These are phyloP conservation scores for Phytophthora chlamydospora DNA, from an alignment of 352 stramenopile species.

Conservation along the genomic window DNA sequence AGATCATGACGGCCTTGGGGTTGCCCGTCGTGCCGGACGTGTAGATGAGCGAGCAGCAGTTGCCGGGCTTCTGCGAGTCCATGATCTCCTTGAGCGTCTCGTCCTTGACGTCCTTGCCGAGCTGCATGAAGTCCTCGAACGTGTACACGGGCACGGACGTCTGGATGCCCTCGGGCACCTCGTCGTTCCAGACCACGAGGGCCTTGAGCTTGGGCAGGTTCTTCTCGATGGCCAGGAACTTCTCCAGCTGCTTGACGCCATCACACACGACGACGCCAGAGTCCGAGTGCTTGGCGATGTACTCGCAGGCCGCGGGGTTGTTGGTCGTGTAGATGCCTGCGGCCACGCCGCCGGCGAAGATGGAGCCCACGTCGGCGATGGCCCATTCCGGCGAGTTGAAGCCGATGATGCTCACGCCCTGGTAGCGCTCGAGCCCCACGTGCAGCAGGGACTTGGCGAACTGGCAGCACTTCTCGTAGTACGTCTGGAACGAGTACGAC, in stretches of 20 bases:
- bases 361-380: slow-evolving; percentile 92
- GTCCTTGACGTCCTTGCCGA: slow-evolving; percentile 71
- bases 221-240: slow-evolving; percentile 90
- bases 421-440: slow-evolving; percentile 72
- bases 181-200: slow-evolving; percentile 93
- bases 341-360: slow-evolving; percentile 91
- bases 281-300: slow-evolving; percentile 94
- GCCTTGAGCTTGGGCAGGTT: slow-evolving; percentile 92
- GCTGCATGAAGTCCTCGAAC: slow-evolving; percentile 82
- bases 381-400: slow-evolving; percentile 94
- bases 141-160: slow-evolving; percentile 73
- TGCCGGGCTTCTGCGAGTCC: slow-evolving; percentile 76
- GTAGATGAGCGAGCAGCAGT: slow-evolving; percentile 94
- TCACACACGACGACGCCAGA: slow-evolving; percentile 93
- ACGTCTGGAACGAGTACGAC: slow-evolving; percentile 71
- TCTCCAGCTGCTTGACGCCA: slow-evolving; percentile 92
- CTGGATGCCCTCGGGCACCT: slow-evolving; percentile 73
- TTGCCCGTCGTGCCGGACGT: slow-evolving; percentile 94
- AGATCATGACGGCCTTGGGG: slow-evolving; percentile 97
- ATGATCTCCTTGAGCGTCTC: slow-evolving; percentile 76
- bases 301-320: slow-evolving; percentile 89
- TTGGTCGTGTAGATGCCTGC: slow-evolving; percentile 98
- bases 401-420: slow-evolving; percentile 90
- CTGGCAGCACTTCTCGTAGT: slow-evolving; percentile 75
- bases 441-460: slow-evolving; percentile 86